A percentile compares a stretch with the other conserved stretches of the same genome.
phyloP scores from a whole-genome alignment of 345 rosid genomes.

The Linum lewisii region DNA sequence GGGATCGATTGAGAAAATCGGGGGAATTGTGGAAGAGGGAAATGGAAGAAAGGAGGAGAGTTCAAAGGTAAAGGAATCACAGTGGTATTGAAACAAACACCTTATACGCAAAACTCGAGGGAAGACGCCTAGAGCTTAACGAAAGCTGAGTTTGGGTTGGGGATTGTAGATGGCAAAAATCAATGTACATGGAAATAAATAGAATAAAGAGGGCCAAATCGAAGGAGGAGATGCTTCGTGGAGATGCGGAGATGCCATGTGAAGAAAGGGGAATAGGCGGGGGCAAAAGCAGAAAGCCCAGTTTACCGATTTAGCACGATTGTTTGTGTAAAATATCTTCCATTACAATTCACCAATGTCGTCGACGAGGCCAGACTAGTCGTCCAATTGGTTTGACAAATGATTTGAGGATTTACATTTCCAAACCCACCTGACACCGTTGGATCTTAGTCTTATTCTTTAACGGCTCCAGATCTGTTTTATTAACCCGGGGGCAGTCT shows the following conservation, averaged over 20 bases:
- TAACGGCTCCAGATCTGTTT: too few species aligned
- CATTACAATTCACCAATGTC: too few species aligned
- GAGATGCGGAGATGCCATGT: conserved; percentile 31
- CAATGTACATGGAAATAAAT: neutral
- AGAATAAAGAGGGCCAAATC: neutral
- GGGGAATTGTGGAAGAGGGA: neutral
- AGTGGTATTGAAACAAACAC: neutral
- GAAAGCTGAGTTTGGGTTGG: neutral
- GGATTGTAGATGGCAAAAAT: neutral
- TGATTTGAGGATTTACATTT: too few species aligned
- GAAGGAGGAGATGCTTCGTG: conserved; percentile 5
- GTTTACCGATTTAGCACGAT: neutral
- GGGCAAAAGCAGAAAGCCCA: neutral
- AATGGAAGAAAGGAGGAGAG: neutral
- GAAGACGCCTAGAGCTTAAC: neutral
- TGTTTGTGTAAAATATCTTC: neutral
- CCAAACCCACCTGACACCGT: too few species aligned
- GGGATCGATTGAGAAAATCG: neutral
- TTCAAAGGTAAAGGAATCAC: neutral
- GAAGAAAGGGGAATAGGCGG: neutral
- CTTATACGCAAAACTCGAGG: neutral
- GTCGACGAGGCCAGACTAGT: too few species aligned
- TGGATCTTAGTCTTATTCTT: too few species aligned
- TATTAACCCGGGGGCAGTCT: too few species aligned
- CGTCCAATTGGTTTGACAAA: too few species aligned